phyloP scores from a whole-genome alignment of 768 basidiomycete species.

The Rhodosporidiobolus odoratus region DNA sequence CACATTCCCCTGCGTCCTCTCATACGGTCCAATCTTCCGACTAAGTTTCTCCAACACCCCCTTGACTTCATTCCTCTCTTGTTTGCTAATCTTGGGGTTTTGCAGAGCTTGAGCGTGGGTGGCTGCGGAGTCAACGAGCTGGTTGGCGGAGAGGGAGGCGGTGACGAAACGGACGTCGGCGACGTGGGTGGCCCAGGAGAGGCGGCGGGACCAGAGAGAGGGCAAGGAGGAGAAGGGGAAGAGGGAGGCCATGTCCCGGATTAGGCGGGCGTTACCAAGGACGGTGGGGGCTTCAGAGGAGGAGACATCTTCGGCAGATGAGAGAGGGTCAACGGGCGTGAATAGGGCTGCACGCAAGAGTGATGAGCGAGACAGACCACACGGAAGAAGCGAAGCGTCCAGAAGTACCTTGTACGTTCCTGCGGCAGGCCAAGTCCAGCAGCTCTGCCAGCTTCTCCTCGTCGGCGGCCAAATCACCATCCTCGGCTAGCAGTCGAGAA shows the following conservation, averaged over 20 bases:
- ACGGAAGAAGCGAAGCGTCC: not conserved
- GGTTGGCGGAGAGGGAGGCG: slow-evolving; percentile 27
- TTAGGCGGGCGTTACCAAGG: slow-evolving; percentile 30
- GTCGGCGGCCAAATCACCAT: slow-evolving; percentile 6
- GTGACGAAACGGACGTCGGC: slow-evolving; percentile 37
- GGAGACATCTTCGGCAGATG: not conserved
- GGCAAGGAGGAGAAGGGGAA: slow-evolving; percentile 23
- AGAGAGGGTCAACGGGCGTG: slow-evolving; percentile 32
- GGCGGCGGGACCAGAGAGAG: slow-evolving; percentile 22
- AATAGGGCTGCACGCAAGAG: slow-evolving; percentile 29
- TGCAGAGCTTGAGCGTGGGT: slow-evolving; percentile 18
- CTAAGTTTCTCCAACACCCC: slow-evolving; percentile 27
- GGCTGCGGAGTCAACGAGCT: slow-evolving; percentile 26
- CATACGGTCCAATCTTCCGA: slow-evolving; percentile 26
- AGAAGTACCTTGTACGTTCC: slow-evolving; percentile 36
- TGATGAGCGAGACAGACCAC: not conserved
- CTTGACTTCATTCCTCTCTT: slow-evolving; percentile 13
- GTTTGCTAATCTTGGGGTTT: not conserved
- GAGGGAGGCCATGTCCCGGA: slow-evolving; percentile 28
- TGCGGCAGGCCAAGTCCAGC: slow-evolving; percentile 26
- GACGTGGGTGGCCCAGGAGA: slow-evolving; percentile 36
- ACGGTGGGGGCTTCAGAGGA: slow-evolving; percentile 25
- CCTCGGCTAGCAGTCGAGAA: slow-evolving; percentile 11
- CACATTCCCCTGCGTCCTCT: slow-evolving; percentile 32
- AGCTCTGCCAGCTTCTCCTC: slow-evolving; percentile 29